Conservation (phyloP, 176 grass and related monocot genomes). For the Musa beccarii region DNA sequence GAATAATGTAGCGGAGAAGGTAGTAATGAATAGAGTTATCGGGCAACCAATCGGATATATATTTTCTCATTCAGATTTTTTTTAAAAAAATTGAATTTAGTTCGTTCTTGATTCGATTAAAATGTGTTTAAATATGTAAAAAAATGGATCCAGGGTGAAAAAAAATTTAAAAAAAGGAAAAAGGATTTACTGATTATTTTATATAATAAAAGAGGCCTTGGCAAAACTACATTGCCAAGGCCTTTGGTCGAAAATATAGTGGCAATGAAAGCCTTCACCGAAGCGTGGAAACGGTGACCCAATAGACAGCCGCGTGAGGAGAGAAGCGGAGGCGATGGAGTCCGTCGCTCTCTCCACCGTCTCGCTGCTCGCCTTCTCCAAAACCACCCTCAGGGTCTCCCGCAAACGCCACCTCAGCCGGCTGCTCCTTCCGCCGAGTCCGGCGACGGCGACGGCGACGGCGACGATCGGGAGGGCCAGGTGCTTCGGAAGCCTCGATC, state of each 20-base stretch:
- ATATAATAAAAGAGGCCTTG: too few species aligned
- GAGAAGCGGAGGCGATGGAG: conserved; percentile 37
- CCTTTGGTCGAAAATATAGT: not conserved
- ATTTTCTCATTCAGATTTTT: too few species aligned
- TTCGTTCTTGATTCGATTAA: too few species aligned
- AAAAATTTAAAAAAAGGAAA: too few species aligned
- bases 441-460: not conserved
- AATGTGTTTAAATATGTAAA: too few species aligned
- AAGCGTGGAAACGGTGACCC: not conserved
- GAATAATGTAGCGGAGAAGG: too few species aligned
- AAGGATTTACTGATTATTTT: too few species aligned
- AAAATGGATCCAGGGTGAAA: too few species aligned
- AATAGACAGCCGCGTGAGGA: not conserved
- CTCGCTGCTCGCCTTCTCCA: conserved; percentile 72
- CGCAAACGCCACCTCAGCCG: conserved; percentile 24
- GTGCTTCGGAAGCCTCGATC: conserved; percentile 16
- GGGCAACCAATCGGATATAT: too few species aligned
- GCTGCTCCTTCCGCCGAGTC: conserved; percentile 1
- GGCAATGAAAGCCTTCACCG: not conserved
- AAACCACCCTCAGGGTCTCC: conserved; percentile 38
- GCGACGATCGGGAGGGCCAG: not conserved
- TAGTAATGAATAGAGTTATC: too few species aligned
- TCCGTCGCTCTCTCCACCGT: conserved; percentile 31
- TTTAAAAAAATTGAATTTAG: too few species aligned
- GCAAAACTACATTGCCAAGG: not conserved